phyloP scores from a whole-genome alignment of 1,284 basidiomycete genomes.

The Apiotrichum porosum region DNA sequence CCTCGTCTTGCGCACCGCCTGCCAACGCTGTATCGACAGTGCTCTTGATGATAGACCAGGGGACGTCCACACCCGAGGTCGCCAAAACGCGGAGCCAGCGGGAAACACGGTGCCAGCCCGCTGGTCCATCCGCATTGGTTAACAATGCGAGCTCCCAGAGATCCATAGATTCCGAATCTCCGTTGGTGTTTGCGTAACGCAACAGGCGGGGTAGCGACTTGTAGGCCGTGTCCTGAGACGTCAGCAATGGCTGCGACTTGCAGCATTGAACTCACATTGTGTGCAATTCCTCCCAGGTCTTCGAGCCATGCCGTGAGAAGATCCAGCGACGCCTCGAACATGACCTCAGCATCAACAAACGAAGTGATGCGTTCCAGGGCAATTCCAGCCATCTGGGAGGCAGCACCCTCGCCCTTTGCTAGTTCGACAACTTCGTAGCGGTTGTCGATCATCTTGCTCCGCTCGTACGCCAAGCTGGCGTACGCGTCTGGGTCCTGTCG shows the following conservation, averaged over 20 bases:
- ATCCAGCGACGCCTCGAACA: slow-evolving; percentile 61
- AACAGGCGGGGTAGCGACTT: slow-evolving; percentile 59
- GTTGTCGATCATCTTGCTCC: slow-evolving; percentile 21
- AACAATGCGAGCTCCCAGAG: slow-evolving; percentile 57
- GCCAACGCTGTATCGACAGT: slow-evolving; percentile 17
- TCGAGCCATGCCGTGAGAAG: slow-evolving; percentile 64
- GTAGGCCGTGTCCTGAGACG: slow-evolving; percentile 33
- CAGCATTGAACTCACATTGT: too few relatives aligned
- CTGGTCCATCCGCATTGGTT: slow-evolving; percentile 51
- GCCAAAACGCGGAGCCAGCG: slow-evolving; percentile 64
- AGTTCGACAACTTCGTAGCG: slow-evolving; percentile 7
- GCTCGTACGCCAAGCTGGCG: slow-evolving; percentile 36
- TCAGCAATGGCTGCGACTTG: too few relatives aligned
- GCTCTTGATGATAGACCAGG: slow-evolving; percentile 38
- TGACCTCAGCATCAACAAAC: slow-evolving; percentile 44
- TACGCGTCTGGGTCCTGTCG: slow-evolving; percentile 55
- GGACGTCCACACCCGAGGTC: slow-evolving; percentile 64
- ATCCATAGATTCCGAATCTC: slow-evolving; percentile 48
- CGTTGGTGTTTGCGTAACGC: slow-evolving; percentile 27
- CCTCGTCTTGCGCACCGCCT: slow-evolving; percentile 4
- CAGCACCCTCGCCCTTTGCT: slow-evolving; percentile 12
- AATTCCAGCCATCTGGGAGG: slow-evolving; percentile 21
- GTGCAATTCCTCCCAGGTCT: slow-evolving; percentile 23
- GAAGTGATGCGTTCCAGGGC: slow-evolving; percentile 30
- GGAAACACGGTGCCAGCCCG: slow-evolving; percentile 55